Base-by-base conservation (phyloP, 108 stramenopile species). In the Conticribra weissflogii region DNA sequence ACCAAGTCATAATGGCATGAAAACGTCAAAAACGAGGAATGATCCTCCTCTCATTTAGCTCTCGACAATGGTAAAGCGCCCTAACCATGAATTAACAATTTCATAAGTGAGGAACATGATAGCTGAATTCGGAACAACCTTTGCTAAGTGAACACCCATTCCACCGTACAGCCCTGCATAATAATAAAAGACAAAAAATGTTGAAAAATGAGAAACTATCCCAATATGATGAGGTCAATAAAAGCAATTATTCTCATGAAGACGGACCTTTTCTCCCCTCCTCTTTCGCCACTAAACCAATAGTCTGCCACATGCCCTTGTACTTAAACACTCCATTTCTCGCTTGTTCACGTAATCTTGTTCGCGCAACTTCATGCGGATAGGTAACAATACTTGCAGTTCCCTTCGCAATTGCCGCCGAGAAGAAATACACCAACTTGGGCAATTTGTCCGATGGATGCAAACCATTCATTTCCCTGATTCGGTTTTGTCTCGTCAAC, bases 351-450 rank as follows among this genome's bases (percentile, higher is more conserved):
- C 97, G 66, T 62, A 98, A 53, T 25, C 97, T 65, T 0, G 97
- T 98, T 27, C 97, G 82, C 21, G 95, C 94, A 21, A 98, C 97
- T 71, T 98, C 97, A 78, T 98, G 97, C 8, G 97, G 97, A 79
- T 98, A 98, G 3, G 96, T 95, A 27, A 81, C 63, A 17, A 92
- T 76, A 18, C 91, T 68, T 7, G 96, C 96, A 27, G 84, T 65
- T 17, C 84, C 73, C 84, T 97, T 97, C 41, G 94, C 87, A 49
- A 79, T 45, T 5, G 96, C 96, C 7, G 95, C 96, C 2, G 86
- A 77, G 53, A 80, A 81, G 51, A 97, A 93, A 66, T 88, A 87
- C 18, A 69, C 68, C 25, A 76, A 54, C 46, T 88, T 81, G 27
- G 91, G 82, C 22, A 97, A 77, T 54, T 88, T 76, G 27, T 89